A percentile compares a stretch with the other conserved stretches of the same genome.
Conservation (phyloP, 192 early-diverging fungal species). For the Entophlyctis luteolus region DNA sequence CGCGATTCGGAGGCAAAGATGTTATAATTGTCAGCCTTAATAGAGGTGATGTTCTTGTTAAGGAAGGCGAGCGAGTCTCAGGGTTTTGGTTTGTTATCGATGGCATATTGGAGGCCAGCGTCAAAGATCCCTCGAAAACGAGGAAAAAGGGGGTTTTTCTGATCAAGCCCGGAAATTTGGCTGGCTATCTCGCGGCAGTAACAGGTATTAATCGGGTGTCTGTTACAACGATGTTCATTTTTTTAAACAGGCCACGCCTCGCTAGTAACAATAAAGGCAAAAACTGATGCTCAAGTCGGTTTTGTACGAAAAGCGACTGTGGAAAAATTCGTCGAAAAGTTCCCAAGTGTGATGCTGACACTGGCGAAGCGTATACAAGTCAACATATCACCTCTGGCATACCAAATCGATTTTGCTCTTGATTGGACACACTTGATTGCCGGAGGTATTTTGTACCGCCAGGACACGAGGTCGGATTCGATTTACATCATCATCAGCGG, state of each 20-base stretch:
- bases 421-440: constrained; percentile 96
- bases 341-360: constrained; percentile 78
- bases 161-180: constrained; percentile 80
- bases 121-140: constrained; percentile 34
- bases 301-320: constrained; percentile 78
- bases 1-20: constrained; percentile 11
- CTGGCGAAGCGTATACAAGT: constrained; percentile 83
- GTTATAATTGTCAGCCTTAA: constrained; percentile 55
- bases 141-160: constrained; percentile 57
- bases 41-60: constrained; percentile 67
- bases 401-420: constrained; percentile 55
- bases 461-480: constrained; percentile 80
- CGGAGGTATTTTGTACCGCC: constrained; percentile 85
- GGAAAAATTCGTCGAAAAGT: constrained; percentile 78
- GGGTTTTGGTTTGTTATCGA: constrained; percentile 93
- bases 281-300: constrained; percentile 78
- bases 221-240: not conserved
- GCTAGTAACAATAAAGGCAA: constrained; percentile 78
- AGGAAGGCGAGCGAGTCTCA: constrained; percentile 76
- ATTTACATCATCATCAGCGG: constrained; percentile 93
- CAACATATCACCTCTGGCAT: constrained; percentile 74
- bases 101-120: constrained; percentile 74
- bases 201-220: constrained; percentile 47
- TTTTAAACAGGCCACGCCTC: constrained; percentile 65
- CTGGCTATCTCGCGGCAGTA: constrained; percentile 87